Conservation (phyloP, 192 early-diverging fungal species). For the Podila clonocystis region DNA sequence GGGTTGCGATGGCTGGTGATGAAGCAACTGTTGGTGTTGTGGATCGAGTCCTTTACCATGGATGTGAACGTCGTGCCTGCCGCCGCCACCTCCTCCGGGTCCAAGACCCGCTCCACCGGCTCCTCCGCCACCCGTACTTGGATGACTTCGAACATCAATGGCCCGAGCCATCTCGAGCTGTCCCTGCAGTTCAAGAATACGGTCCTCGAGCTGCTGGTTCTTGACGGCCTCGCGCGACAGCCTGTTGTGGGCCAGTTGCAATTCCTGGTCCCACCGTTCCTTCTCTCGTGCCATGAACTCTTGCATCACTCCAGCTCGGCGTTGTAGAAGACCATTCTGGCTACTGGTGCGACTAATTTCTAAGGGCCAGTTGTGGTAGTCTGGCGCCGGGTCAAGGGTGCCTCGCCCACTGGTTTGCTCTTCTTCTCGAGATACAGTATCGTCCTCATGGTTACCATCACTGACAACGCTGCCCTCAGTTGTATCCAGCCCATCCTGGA, state of each 20-base stretch:
- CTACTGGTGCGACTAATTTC: constrained; percentile 21
- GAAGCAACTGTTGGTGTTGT: too few relatives aligned
- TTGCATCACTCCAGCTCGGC: constrained; percentile 26
- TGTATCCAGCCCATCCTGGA: constrained; percentile 4
- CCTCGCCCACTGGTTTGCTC: background rate
- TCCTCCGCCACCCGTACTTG: background rate
- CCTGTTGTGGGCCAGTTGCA: constrained; percentile 34
- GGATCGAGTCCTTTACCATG: background rate
- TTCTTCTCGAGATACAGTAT: background rate
- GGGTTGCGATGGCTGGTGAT: constrained; percentile 6
- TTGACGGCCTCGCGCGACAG: constrained; percentile 30
- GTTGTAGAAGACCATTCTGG: constrained; percentile 25
- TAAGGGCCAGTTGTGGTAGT: constrained; percentile 15
- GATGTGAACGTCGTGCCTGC: background rate
- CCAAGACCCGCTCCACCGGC: background rate
- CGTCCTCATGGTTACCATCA: background rate
- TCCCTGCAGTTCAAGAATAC: constrained; percentile 40
- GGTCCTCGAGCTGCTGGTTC: constrained; percentile 42
- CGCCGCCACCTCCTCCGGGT: constrained; percentile 1
- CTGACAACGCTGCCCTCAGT: background rate
- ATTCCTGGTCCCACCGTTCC: constrained; percentile 46
- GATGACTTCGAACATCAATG: constrained; percentile 15
- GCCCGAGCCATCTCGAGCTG: constrained; percentile 38
- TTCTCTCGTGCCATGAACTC: constrained; percentile 41
- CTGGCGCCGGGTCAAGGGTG: background rate